Evolutionary conservation across 352 stramenopile species (phyloP).

Genomic region (Globisporangium nunn): DNA sequence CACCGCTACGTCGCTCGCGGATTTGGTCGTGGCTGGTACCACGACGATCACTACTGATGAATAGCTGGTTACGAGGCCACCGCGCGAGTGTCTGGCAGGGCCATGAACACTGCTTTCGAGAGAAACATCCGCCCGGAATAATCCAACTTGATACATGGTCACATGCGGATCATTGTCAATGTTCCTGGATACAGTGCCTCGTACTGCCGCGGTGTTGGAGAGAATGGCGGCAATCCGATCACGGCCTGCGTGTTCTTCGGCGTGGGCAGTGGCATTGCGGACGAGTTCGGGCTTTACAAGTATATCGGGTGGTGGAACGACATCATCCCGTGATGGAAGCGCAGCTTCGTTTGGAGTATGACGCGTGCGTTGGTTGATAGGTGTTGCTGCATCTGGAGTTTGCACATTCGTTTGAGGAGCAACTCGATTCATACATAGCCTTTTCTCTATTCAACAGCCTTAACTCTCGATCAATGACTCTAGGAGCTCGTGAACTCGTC

Average conservation of each 20-base stretch:
- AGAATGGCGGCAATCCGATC: not conserved
- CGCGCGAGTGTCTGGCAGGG: not conserved
- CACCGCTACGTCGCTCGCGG: not conserved
- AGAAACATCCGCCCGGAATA: not conserved
- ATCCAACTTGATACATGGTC: not conserved
- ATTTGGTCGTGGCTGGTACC: constrained; percentile 5
- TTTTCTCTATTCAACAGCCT: not conserved
- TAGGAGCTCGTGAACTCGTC: not conserved
- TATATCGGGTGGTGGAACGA: constrained; percentile 2
- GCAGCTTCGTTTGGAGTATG: not conserved
- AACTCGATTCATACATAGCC: too few relatives aligned
- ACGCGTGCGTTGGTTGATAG: not conserved
- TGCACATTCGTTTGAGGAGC: too few relatives aligned
- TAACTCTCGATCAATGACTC: not conserved
- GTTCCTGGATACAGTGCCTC: constrained; percentile 2
- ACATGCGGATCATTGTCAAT: constrained; percentile 3
- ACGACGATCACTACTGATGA: constrained; percentile 2
- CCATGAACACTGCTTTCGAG: not conserved
- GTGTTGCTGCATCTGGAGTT: too few relatives aligned
- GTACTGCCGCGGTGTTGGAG: constrained; percentile 3
- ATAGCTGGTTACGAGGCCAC: not conserved
- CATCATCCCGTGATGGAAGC: not conserved
- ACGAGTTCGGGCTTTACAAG: constrained; percentile 1
- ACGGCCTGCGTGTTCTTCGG: constrained; percentile 5
- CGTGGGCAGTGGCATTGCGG: not conserved